Evolutionary conservation across 176 grass and related monocot species (phyloP).

Genomic region (Zizania latifolia): DNA sequence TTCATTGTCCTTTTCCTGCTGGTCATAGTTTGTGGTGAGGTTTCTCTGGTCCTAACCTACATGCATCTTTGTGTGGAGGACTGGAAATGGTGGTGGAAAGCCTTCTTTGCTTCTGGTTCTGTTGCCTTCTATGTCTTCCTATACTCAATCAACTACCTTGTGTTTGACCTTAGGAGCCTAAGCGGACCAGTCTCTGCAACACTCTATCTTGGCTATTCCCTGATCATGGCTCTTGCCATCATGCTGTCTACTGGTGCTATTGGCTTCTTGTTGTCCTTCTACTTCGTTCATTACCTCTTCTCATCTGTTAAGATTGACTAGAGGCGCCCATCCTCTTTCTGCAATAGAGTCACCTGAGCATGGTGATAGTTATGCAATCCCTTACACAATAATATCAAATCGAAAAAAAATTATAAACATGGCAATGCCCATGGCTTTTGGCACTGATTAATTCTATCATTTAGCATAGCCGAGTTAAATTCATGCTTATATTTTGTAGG

Average conservation of each 20-base stretch:
- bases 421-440: conserved; percentile 31
- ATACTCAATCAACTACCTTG: conserved; percentile 77
- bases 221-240: conserved; percentile 78
- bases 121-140: conserved; percentile 75
- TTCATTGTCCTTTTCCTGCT: conserved; percentile 66
- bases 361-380: conserved; percentile 50
- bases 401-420: conserved; percentile 24
- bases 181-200: conserved; percentile 63
- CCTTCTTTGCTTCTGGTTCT: conserved; percentile 76
- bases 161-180: conserved; percentile 81
- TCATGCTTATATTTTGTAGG: conserved; percentile 28
- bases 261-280: conserved; percentile 78
- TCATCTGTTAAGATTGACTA: conserved; percentile 90
- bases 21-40: conserved; percentile 68
- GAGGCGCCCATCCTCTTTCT: conserved; percentile 16
- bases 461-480: conserved; percentile 25
- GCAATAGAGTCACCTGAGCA: conserved; percentile 20
- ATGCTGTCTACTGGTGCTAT: conserved; percentile 71
- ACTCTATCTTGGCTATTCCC: conserved; percentile 73
- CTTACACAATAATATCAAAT: conserved; percentile 41
- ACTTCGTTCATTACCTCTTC: conserved; percentile 91
- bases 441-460: conserved; percentile 27
- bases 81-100: conserved; percentile 95
- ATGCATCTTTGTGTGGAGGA: conserved; percentile 85
- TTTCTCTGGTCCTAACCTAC: conserved; percentile 76